Base-by-base conservation (phyloP, 78 protist species). In the Speleostelium caveatum region DNA sequence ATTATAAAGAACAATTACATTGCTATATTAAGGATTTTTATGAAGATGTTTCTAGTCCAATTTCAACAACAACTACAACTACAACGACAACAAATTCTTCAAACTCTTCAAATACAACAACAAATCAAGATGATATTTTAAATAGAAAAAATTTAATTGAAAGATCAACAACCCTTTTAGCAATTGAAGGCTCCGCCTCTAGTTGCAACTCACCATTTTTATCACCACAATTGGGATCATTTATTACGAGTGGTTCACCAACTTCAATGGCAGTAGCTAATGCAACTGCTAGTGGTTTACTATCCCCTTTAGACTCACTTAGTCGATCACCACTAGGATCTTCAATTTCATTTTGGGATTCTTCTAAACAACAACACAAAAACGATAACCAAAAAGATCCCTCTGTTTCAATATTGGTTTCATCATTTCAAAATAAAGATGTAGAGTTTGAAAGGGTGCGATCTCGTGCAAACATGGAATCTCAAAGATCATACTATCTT, bases 341-440 rank as follows among this genome's bases (percentile, higher is more conserved):
- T 30, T 80, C 89, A 32, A 32, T 80, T n/a, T 83, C 91, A 7
- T 83, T 83, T 59, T 83, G 91, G 91, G 91, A 69, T 41, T 56
- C 61, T 19, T 7, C 7, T 19, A 7, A 68, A 8, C 22, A 68
- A 26, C 12, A n/a, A 12, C 21, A 56, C 61, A 56, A 41, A 32
- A 35, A 66, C 51, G 0, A 33, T 39, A 5, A 66, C 30, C 0
- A 68, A 42, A 26, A 22, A 41, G 21, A 68, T 41, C 12, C 56
- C 58, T 41, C 91, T 1, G 91, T 83, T 6, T 69, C 79, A 30
- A 12, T 45, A 16, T 24, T 83, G 5, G 79, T 83, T 21, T 41
- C 58, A 14, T 83, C 91, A 0, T 83, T 30, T 59, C 91, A 83
- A 0, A 69, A 6, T n/a, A 83, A 83, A 51, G 91, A 83, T 69